A percentile compares a stretch with the other conserved stretches of the same genome.
phyloP scores from a whole-genome alignment of 495 filamentous ascomycete species.

The Trichocladium antarcticum region DNA sequence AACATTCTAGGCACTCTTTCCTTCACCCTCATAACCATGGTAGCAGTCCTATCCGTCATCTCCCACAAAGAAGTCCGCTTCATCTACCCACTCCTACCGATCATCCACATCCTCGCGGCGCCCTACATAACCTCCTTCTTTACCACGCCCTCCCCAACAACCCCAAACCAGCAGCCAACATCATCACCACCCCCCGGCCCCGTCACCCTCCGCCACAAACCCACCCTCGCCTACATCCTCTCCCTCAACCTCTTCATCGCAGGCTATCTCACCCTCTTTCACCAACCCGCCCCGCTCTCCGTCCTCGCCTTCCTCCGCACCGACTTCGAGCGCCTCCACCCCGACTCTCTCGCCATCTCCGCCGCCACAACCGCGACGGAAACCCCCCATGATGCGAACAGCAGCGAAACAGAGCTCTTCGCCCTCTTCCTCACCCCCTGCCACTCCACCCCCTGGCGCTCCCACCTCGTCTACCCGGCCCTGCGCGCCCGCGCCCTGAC shows the following conservation, averaged over 20 bases:
- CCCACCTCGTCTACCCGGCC: slow-evolving; percentile 61
- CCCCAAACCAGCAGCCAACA: slow-evolving; percentile 9
- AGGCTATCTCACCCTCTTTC: slow-evolving; percentile 59
- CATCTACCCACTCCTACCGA: slow-evolving; percentile 83
- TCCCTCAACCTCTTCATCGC: slow-evolving; percentile 59
- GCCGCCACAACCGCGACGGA: background rate
- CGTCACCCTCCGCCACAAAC: slow-evolving; percentile 36
- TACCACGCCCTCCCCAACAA: slow-evolving; percentile 24
- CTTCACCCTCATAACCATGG: slow-evolving; percentile 48
- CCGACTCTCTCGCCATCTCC: slow-evolving; percentile 22
- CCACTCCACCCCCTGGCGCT: slow-evolving; percentile 95
- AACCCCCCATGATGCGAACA: background rate
- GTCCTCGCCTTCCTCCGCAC: slow-evolving; percentile 63
- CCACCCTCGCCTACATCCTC: slow-evolving; percentile 48
- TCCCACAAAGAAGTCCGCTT: slow-evolving; percentile 98
- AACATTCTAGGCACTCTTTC: slow-evolving; percentile 48
- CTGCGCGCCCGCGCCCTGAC: slow-evolving; percentile 78
- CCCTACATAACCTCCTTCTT: slow-evolving; percentile 57
- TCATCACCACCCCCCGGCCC: slow-evolving; percentile 5
- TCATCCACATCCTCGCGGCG: slow-evolving; percentile 70
- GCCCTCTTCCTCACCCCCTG: slow-evolving; percentile 93
- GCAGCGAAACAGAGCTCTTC: slow-evolving; percentile 42
- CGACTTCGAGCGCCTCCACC: slow-evolving; percentile 50
- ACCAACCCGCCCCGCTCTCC: slow-evolving; percentile 66
- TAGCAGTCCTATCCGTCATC: slow-evolving; percentile 58